These are phyloP conservation scores for Phytophthora sansomeana DNA, from an alignment of 352 stramenopile species.

Conservation along the genomic window DNA sequence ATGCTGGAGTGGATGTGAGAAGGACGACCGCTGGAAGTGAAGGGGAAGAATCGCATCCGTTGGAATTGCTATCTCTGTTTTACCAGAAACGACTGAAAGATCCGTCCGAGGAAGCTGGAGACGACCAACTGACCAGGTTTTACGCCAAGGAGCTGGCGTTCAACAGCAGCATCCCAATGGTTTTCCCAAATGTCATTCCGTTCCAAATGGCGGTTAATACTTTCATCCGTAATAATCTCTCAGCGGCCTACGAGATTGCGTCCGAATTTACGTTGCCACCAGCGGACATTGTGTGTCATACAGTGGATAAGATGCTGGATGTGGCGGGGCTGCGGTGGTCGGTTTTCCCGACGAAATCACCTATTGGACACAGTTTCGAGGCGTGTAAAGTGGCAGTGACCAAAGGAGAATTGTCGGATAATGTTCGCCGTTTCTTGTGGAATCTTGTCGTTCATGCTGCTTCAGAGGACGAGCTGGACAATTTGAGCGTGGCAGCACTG, in stretches of 20 bases:
- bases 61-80: slow-evolving; percentile 54
- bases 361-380: slow-evolving; percentile 31
- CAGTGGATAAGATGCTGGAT: slow-evolving; percentile 60
- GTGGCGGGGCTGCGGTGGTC: slow-evolving; percentile 49
- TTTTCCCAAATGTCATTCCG: slow-evolving; percentile 59
- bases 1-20: slow-evolving; percentile 62
- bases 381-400: slow-evolving; percentile 43
- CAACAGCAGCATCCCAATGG: slow-evolving; percentile 28
- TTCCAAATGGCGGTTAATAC: slow-evolving; percentile 66
- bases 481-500: slow-evolving; percentile 48
- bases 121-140: slow-evolving; percentile 53
- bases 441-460: slow-evolving; percentile 40
- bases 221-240: slow-evolving; percentile 44
- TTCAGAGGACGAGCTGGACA: slow-evolving; percentile 49
- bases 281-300: slow-evolving; percentile 39
- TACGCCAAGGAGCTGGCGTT: slow-evolving; percentile 42
- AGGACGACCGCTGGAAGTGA: slow-evolving; percentile 3
- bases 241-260: background rate
- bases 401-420: slow-evolving; percentile 29
- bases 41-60: slow-evolving; percentile 10
- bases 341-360: slow-evolving; percentile 49
- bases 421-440: slow-evolving; percentile 44
- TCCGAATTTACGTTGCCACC: slow-evolving; percentile 5
- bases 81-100: slow-evolving; percentile 43
- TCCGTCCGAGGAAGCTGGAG: slow-evolving; percentile 21